phyloP scores from a whole-genome alignment of 805 yeast species.

The Cyberlindnera meyerae region DNA sequence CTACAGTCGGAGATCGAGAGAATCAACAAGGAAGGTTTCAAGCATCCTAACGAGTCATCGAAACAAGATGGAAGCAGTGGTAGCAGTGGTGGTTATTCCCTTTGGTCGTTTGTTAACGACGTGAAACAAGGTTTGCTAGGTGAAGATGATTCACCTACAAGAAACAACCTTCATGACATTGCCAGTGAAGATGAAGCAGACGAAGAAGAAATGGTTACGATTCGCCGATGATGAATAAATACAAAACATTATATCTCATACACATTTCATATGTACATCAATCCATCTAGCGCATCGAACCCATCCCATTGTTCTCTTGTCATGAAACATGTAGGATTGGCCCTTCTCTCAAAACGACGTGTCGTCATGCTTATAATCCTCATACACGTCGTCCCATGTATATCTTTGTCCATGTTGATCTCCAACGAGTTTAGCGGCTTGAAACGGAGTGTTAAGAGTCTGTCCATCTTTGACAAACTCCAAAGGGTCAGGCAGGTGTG shows the following conservation, averaged over 20 bases:
- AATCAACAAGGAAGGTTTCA: conserved; percentile 26
- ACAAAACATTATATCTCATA: background rate
- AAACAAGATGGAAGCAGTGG: conserved; percentile 2
- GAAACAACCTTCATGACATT: conserved; percentile 1
- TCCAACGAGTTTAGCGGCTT: conserved; percentile 19
- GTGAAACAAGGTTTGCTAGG: conserved; percentile 40
- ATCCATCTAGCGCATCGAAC: background rate
- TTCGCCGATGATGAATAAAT: conserved; percentile 5
- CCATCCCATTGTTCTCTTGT: conserved; percentile 6
- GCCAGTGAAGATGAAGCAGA: conserved; percentile 5
- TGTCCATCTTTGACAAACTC: conserved; percentile 17
- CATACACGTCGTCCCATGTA: conserved; percentile 28
- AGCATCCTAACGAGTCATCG: conserved; percentile 7
- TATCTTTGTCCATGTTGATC: conserved; percentile 18
- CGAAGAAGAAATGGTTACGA: conserved; percentile 24
- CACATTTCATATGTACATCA: background rate
- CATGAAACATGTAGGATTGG: conserved; percentile 6
- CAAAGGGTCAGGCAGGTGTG: conserved; percentile 25
- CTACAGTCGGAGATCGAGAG: conserved; percentile 64
- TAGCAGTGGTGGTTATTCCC: conserved; percentile 28
- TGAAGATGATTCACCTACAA: conserved; percentile 25
- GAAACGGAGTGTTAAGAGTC: conserved; percentile 22
- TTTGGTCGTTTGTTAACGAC: conserved; percentile 50
- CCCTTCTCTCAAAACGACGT: conserved; percentile 15
- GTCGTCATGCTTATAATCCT: conserved; percentile 25